Evolutionary conservation across 2,329 filamentous ascomycete species (phyloP), one percentile per base, ranked within the genome.

Genomic region (Curvularia sp.): DNA sequence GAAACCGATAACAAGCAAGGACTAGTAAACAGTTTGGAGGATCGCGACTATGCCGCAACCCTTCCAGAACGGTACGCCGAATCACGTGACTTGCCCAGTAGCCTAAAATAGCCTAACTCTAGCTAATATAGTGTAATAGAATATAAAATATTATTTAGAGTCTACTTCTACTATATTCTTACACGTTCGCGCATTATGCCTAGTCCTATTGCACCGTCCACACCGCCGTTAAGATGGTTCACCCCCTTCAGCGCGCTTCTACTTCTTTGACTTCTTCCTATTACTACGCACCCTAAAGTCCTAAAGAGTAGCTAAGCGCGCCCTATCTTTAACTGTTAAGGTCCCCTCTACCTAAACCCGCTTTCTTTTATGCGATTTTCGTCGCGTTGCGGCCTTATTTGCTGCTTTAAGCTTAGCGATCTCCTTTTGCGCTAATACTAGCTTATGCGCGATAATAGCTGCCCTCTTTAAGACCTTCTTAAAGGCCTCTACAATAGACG

Each of bases 401-500:
- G 27, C 27, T 28, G 27, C n/a, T n/a, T n/a, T n/a, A n/a, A n/a
- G n/a, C n/a, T n/a, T n/a, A n/a, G n/a, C n/a, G n/a, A n/a, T n/a
- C 3, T 21, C 30, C 4, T 39, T 27, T 19, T 25, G 45, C 28
- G 23, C 19, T 23, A 59, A 30, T 18, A 48, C 41, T 8, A 43
- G 2, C 23, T 10, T 2, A 34, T 49, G 38, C 50, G 38, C 34
- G 9, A 53, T 49, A 21, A 53, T 30, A 13, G 18, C 51, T 15
- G 46, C 49, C 7, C 55, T 46, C 30, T 54, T 58, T n/a, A 41
- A 15, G 6, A 56, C 28, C 34, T 53, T 41, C 30, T 53, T 12
- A 52, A 58, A 7, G 1, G 36, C 23, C n/a, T 50, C 38, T 47
- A 52, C 32, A 2, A 54, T 51, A 2, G 45, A 43, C n/a, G 36